Percentiles rank a stretch among this genome's conserved stretches.
These are phyloP conservation scores for Acanthamoeba healyi DNA, from an alignment of 208 protist species.

Conservation along the genomic window DNA sequence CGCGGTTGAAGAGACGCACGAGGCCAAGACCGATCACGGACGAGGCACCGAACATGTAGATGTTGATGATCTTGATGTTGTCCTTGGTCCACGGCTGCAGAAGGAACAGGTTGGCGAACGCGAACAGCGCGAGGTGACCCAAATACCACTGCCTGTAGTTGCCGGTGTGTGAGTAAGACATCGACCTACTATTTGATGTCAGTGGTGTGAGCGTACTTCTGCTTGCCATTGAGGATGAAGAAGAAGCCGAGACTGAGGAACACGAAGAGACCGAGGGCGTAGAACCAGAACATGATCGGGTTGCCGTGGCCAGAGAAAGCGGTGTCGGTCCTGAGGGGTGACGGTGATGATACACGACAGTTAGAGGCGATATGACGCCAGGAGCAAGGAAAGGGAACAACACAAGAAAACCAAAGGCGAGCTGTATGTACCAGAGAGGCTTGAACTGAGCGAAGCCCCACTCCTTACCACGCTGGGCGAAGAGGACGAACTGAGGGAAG, in stretches of 20 bases:
- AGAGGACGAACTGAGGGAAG: slow-evolving; percentile 60
- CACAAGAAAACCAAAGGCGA: not conserved
- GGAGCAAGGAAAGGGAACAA: not conserved
- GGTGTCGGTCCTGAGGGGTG: not conserved
- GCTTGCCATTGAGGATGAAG: slow-evolving; percentile 50
- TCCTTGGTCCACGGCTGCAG: slow-evolving; percentile 74
- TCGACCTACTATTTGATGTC: not conserved
- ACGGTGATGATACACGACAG: not conserved
- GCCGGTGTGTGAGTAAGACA: not conserved
- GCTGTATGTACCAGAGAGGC: slow-evolving; percentile 19
- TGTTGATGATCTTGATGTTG: slow-evolving; percentile 74
- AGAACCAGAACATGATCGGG: slow-evolving; percentile 70
- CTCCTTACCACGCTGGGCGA: slow-evolving; percentile 69
- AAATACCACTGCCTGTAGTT: slow-evolving; percentile 51
- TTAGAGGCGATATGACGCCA: too few species aligned
- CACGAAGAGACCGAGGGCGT: slow-evolving; percentile 44
- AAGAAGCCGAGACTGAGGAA: slow-evolving; percentile 53
- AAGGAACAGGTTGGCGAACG: slow-evolving; percentile 54
- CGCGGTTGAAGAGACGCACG: not conserved
- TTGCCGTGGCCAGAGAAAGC: slow-evolving; percentile 16
- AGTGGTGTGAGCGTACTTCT: not conserved
- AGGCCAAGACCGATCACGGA: not conserved
- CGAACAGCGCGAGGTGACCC: slow-evolving; percentile 42
- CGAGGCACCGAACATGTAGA: slow-evolving; percentile 35
- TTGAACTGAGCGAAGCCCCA: slow-evolving; percentile 67